These are phyloP conservation scores for Warburgia ugandensis DNA, from an alignment of 164 flowering plant genomes.

Conservation along the genomic window DNA sequence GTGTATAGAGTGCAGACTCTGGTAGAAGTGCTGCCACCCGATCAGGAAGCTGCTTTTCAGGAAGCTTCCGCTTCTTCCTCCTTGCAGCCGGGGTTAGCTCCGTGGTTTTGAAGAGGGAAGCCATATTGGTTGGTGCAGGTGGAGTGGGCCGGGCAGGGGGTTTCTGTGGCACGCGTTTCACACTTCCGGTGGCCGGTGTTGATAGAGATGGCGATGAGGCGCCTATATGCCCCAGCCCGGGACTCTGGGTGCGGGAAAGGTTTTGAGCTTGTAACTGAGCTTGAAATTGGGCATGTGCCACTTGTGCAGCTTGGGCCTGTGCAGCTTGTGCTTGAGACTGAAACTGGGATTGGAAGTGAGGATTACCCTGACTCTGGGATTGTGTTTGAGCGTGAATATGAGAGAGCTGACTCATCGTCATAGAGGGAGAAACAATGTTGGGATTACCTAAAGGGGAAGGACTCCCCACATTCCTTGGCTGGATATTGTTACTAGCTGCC, in stretches of 20 bases:
- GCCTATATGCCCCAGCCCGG: too few species aligned
- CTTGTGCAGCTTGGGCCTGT: too few species aligned
- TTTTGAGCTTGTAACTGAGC: conserved; percentile 23
- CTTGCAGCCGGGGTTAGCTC: conserved; percentile 79
- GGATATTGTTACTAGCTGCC: conserved; percentile 28
- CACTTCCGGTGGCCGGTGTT: conserved; percentile 37
- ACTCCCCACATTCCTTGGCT: conserved; percentile 22
- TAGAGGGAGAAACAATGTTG: conserved; percentile 23
- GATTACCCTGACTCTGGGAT: conserved; percentile 38
- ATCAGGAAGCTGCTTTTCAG: conserved; percentile 63
- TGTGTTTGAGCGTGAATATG: too few species aligned
- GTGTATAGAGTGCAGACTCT: conserved; percentile 70
- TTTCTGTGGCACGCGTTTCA: conserved; percentile 49
- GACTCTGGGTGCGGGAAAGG: conserved; percentile 24
- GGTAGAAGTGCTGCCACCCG: conserved; percentile 71
- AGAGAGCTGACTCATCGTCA: conserved; percentile 28
- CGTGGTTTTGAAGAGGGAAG: conserved; percentile 57
- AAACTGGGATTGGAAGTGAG: conserved; percentile 25
- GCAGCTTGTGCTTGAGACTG: conserved; percentile 18
- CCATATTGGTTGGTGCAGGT: conserved; percentile 24
- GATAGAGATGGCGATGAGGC: conserved; percentile 40
- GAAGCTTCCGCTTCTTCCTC: conserved; percentile 59
- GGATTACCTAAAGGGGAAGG: conserved; percentile 29
- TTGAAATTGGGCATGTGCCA: conserved; percentile 22
- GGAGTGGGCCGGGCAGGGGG: conserved; percentile 68